Percentiles rank a stretch among this genome's conserved stretches.
These are phyloP conservation scores for Paulownia fortunei DNA, from an alignment of 257 asterid genomes.

Conservation along the genomic window DNA sequence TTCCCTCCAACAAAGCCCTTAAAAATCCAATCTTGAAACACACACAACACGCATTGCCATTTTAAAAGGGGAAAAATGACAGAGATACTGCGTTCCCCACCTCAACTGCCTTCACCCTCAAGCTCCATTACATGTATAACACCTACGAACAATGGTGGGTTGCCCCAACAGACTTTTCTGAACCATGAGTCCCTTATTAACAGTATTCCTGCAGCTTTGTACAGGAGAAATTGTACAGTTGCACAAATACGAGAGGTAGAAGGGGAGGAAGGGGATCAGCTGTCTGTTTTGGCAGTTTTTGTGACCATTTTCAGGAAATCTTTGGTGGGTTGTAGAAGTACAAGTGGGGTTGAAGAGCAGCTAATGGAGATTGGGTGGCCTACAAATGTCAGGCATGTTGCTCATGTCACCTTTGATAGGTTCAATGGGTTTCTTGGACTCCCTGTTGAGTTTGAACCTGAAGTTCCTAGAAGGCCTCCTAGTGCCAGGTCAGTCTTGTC, in stretches of 20 bases:
- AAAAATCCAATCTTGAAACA: constrained; percentile 46
- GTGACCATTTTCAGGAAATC: constrained; percentile 46
- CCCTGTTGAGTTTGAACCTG: constrained; percentile 55
- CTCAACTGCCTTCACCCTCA: constrained; percentile 53
- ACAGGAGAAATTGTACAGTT: constrained; percentile 18
- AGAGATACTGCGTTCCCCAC: constrained; percentile 54
- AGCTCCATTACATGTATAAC: constrained; percentile 37
- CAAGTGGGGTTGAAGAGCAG: constrained; percentile 32
- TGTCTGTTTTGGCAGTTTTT: constrained; percentile 42
- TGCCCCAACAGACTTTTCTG: constrained; percentile 45
- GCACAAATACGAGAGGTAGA: constrained; percentile 4
- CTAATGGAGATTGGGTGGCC: constrained; percentile 56
- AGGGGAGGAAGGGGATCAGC: too few species aligned
- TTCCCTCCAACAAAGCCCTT: constrained; percentile 18
- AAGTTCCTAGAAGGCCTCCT: constrained; percentile 53
- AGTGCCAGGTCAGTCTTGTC: constrained; percentile 60
- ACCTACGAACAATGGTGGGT: constrained; percentile 44
- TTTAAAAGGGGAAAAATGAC: constrained; percentile 50
- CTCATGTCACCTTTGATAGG: constrained; percentile 60
- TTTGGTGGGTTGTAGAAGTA: constrained; percentile 40
- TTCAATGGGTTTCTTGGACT: constrained; percentile 54
- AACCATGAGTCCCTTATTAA: constrained; percentile 24
- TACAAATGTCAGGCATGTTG: constrained; percentile 53
- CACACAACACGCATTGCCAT: constrained; percentile 37
- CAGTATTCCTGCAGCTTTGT: constrained; percentile 29